Evolutionary conservation across 306 rosid species (phyloP), one percentile per base, ranked within the genome.

Genomic region (Malus sylvestris): DNA sequence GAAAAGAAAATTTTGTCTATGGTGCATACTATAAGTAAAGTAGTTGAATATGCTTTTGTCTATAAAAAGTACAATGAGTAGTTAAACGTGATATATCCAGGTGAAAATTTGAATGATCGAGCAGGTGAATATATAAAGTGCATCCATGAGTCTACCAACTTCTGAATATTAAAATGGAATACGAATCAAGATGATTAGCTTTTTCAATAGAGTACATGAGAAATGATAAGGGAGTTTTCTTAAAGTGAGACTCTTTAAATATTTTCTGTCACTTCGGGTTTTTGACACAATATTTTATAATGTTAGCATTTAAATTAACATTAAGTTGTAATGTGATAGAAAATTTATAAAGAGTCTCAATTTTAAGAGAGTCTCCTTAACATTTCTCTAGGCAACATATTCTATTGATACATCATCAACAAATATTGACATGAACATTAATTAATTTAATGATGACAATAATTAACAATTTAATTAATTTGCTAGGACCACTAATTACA

Each of bases 341-440:
- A 38, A 38, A 1, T 7, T 0, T 0, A 1, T 38, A 7, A 0
- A 38, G 0, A 38, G 0, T 33, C 35, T 33, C 35, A 33, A 33
- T 33, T 33, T 33, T 33, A 25, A 25, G 6, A 33, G 35, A 33
- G 0, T 35, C 2, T 35, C 2, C 2, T 35, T 35, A 35, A 0
- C 8, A 35, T 35, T 35, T 35, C 40, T 35, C 8, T 35, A 1
- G 0, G 6, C 13, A 30, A 30, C 3, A 29, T 63, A 63, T 29
- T 14, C 29, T 61, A 61, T 61, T 61, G 44, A 30, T 7, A 30
- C 13, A 42, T 30, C 14, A 16, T 51, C 55, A 30, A 58, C 20
- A 15, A 23, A 30, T 63, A 63, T 23, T 6, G 68, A 63, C 40
- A 64, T 7, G 20, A 64, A 32, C n/a, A 18, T 51, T 16, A 51